phyloP scores from a whole-genome alignment of 495 filamentous ascomycete genomes.

The Terfezia boudieri region DNA sequence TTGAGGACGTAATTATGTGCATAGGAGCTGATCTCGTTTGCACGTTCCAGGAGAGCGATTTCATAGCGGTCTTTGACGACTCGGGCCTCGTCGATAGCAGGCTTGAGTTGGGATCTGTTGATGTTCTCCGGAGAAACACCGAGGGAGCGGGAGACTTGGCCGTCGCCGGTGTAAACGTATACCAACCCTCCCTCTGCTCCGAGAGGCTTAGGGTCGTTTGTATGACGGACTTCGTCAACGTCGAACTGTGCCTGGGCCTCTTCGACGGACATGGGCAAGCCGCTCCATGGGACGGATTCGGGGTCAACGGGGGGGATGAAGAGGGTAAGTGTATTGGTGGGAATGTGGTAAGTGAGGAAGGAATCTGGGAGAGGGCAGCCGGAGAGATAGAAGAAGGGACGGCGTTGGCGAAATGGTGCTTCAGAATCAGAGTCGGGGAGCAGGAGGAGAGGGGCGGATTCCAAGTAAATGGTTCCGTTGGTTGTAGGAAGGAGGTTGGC shows the following conservation, averaged over 20 bases:
- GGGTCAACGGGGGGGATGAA: conserved; percentile 82
- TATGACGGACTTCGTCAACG: conserved; percentile 51
- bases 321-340: conserved; percentile 47
- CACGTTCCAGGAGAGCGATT: conserved; percentile 58
- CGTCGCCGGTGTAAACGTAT: conserved; percentile 49
- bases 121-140: conserved; percentile 25
- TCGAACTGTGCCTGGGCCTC: conserved; percentile 61
- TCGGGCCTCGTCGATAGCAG: conserved; percentile 53
- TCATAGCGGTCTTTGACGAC: conserved; percentile 73
- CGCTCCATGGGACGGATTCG: conserved; percentile 87
- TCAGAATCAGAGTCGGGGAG: background rate
- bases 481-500: conserved; percentile 23
- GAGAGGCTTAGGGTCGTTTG: conserved; percentile 40
- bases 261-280: conserved; percentile 53
- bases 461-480: conserved; percentile 58
- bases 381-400: conserved; percentile 85
- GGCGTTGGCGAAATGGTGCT: conserved; percentile 42
- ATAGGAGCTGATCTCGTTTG: conserved; percentile 55
- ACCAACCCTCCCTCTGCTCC: conserved; percentile 28
- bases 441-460: conserved; percentile 35
- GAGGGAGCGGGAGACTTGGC: conserved; percentile 44
- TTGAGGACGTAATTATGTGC: conserved; percentile 53
- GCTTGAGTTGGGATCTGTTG: conserved; percentile 30
- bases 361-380: conserved; percentile 69
- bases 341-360: conserved; percentile 59